Base-by-base conservation (phyloP, 768 basidiomycete genomes). In the Amanita fuliginea region DNA sequence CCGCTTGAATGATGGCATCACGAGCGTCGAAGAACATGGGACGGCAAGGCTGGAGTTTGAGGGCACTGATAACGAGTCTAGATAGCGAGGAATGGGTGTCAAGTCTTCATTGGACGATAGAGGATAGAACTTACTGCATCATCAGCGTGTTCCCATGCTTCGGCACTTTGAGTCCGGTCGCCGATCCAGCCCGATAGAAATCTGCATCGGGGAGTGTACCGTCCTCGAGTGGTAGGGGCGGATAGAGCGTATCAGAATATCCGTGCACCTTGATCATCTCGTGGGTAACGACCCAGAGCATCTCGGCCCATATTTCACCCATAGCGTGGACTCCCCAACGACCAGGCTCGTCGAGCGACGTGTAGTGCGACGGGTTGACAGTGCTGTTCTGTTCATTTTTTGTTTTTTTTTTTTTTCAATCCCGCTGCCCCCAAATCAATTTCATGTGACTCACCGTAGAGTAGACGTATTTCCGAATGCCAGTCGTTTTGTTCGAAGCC, bases 241-340 rank as follows among this genome's bases (percentile, higher is more conserved):
- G 94, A 80, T 86, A 92, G 39, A 96, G 73, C 1, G 72, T 75
- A 11, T 82, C 75, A 14, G 77, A 73, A 74, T 78, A 95, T 0
- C 90, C 91, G 62, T 96, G 81, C 66, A 86, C 84, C 65, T 69
- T 67, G 59, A 96, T 86, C 30, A 97, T 67, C 19, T 72, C 66
- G 58, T 91, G 78, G 16, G 78, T 74, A 42, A 86, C 73, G 56
- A 90, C 74, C 86, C 86, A 92, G 47, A 92, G 81, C 21, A 90
- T 83, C 70, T 92, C 67, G 4, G 93, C 94, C 93, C 94, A 97
- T 47, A 98, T 94, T 66, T 95, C 92, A 39, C 92, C 92, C 53
- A 93, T 83, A 18, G 86, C 85, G 58, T 87, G 86, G 7, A 94
- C 92, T 32, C 91, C 89, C 83, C 89, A 95, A 73, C 94, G 94